Evolutionary conservation across 2,329 filamentous ascomycete species (phyloP).

Genomic region (Clonostachys byssicola): DNA sequence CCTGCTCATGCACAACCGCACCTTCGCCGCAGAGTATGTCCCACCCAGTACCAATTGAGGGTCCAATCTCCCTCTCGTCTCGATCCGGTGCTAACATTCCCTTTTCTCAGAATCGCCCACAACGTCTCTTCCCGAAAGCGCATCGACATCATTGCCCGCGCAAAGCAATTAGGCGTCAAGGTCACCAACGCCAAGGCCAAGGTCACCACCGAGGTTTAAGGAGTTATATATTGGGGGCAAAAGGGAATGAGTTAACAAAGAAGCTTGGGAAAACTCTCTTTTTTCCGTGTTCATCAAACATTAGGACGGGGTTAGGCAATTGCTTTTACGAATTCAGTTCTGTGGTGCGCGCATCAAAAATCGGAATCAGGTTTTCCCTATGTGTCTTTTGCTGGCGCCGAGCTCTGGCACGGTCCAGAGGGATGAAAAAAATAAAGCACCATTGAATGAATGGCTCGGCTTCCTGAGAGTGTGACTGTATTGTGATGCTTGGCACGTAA

Average conservation of each 20-base stretch:
- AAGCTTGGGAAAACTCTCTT: neutral
- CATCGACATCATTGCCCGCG: constrained; percentile 94
- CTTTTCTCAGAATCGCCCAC: constrained; percentile 79
- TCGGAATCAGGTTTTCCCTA: no score
- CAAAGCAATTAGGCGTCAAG: constrained; percentile 98
- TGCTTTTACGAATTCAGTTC: neutral
- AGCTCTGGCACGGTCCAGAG: no score
- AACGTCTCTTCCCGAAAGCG: constrained; percentile 98
- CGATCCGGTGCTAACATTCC: constrained; percentile 25
- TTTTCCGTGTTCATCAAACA: neutral
- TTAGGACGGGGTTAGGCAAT: neutral
- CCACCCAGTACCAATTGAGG: neutral
- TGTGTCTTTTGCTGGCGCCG: no score
- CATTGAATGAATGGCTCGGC: no score
- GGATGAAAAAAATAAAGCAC: no score
- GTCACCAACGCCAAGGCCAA: constrained; percentile 99
- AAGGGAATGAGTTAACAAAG: neutral
- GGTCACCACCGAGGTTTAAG: constrained; percentile 90
- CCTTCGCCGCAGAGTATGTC: constrained; percentile 96
- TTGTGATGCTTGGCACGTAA: no score
- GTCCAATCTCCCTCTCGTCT: no score
- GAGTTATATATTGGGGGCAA: constrained; percentile 1
- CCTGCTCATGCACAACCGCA: constrained; percentile 99
- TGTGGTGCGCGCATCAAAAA: no score
- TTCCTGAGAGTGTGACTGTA: no score